These are phyloP conservation scores for Colletotrichum spaethianum DNA, from an alignment of 2,329 filamentous ascomycete species.

Conservation along the genomic window DNA sequence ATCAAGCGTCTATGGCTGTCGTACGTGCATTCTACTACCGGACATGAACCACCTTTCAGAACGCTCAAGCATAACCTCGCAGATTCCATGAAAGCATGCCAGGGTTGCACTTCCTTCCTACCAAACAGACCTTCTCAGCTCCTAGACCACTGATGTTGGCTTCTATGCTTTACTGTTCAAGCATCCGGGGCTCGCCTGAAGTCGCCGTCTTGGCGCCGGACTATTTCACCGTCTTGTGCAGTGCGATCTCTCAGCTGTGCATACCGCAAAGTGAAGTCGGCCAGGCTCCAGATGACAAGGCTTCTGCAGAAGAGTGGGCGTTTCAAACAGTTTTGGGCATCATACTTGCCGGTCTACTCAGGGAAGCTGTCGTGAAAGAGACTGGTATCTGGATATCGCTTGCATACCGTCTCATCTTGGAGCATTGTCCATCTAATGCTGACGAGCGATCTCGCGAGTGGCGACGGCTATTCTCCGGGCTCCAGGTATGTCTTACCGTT, in stretches of 20 bases:
- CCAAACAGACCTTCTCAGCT: conserved; percentile 57
- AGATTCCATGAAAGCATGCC: conserved; percentile 62
- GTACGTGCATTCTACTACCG: conserved; percentile 40
- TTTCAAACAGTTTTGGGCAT: conserved; percentile 60
- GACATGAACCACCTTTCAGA: not conserved
- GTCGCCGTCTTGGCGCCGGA: conserved; percentile 52
- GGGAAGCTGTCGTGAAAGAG: conserved; percentile 57
- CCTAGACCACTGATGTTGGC: conserved; percentile 59
- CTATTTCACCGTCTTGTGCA: conserved; percentile 56
- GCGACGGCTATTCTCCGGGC: conserved; percentile 55
- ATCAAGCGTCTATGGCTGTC: conserved; percentile 54
- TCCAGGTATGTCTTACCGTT: conserved; percentile 30
- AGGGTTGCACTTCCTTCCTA: conserved; percentile 60
- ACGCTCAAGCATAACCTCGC: not conserved
- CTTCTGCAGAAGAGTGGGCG: conserved; percentile 53
- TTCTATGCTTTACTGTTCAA: conserved; percentile 60
- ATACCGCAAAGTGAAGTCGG: conserved; percentile 52
- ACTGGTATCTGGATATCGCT: conserved; percentile 61
- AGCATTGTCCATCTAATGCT: conserved; percentile 56
- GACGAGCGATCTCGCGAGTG: conserved; percentile 57
- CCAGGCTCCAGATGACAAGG: conserved; percentile 43
- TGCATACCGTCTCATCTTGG: conserved; percentile 57
- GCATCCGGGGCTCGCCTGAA: conserved; percentile 50
- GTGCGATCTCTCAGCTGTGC: conserved; percentile 57
- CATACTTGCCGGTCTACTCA: conserved; percentile 57